Evolutionary conservation across 768 basidiomycete species (phyloP), one percentile per base, ranked within the genome.

Genomic region (Phlegmacium glaucopus): DNA sequence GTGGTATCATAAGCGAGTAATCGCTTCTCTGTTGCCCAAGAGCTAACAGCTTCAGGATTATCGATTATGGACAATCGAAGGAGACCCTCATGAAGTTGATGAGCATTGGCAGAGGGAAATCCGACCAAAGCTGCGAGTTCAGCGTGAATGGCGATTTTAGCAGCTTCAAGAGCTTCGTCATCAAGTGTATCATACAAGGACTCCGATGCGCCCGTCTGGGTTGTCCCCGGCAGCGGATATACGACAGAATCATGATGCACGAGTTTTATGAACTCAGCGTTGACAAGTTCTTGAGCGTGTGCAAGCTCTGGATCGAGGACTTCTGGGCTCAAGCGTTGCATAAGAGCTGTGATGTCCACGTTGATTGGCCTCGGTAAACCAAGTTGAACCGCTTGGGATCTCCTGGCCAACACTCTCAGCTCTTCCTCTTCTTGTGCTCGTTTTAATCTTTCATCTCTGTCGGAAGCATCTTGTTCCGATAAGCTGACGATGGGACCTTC

Each of bases 401-500:
- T 75, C 44, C 94, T 72, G 1, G 90, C 92, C n/a, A 96, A 70
- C 9, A 80, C 82, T 54, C 80, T 85, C 39, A 78, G 70, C 61
- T 91, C 86, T 65, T 91, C 90, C 51, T 87, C 86, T 60, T 90
- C 90, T 45, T 73, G 73, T 39, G 75, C 64, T 26, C 80, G 76
- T 60, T 75, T 79, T 38, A 88, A 58, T 47, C 79, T 76, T 2
- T 85, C 88, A 64, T 98, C 95, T 11, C 94, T 76, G 62, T 95
- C 94, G 3, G 94, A 87, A 0, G 94, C 94, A 65, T 99, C 96
- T 65, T 97, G 93, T 49, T 84, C 87, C 0, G 77, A 68, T 41
- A 80, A 47, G 15, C 48, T 51, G n/a, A 3, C 41, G 22, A 38
- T 54, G 9, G 32, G 47, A 6, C 55, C 68, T 10, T 67, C 73